A percentile compares a stretch with the other conserved stretches of the same genome.
Conservation (phyloP, 2,329 filamentous ascomycete species). For the Cladobotryum protrusum region DNA sequence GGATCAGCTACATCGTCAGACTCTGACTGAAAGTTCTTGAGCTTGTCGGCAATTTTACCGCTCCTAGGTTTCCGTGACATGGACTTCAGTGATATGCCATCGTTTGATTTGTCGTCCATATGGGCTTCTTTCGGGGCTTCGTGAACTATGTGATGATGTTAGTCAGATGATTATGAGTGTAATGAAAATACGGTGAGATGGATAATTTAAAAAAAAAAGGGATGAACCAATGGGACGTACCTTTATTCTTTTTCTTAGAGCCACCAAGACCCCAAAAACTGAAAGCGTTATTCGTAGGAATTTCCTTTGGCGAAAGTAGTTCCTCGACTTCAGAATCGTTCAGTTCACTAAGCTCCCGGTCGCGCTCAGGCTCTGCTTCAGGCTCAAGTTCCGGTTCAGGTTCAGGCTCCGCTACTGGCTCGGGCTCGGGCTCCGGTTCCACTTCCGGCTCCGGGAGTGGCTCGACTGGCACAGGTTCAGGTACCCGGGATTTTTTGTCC, state of each 20-base stretch:
- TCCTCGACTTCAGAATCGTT: constrained; percentile 39
- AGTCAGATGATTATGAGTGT: constrained; percentile 41
- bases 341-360: constrained; percentile 25
- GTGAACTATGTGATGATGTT: constrained; percentile 41
- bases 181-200: background rate
- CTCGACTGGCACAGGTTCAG: constrained; percentile 10
- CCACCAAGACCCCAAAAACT: constrained; percentile 49
- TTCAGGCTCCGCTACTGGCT: constrained; percentile 10
- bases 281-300: constrained; percentile 39
- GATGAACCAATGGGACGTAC: constrained; percentile 26
- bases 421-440: constrained; percentile 11
- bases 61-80: constrained; percentile 41
- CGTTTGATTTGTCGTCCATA: constrained; percentile 9
- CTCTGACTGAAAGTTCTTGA: constrained; percentile 49
- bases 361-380: constrained; percentile 11
- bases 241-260: constrained; percentile 41
- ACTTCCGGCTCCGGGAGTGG: constrained; percentile 12
- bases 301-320: constrained; percentile 29
- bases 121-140: constrained; percentile 38
- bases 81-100: constrained; percentile 35
- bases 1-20: constrained; percentile 33
- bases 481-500: constrained; percentile 19
- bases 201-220: background rate
- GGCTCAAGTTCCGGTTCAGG: constrained; percentile 10
- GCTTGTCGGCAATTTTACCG: constrained; percentile 50